These are phyloP conservation scores for Flaveria linearis DNA, from an alignment of 129 eudicot genomes.

Conservation along the genomic window DNA sequence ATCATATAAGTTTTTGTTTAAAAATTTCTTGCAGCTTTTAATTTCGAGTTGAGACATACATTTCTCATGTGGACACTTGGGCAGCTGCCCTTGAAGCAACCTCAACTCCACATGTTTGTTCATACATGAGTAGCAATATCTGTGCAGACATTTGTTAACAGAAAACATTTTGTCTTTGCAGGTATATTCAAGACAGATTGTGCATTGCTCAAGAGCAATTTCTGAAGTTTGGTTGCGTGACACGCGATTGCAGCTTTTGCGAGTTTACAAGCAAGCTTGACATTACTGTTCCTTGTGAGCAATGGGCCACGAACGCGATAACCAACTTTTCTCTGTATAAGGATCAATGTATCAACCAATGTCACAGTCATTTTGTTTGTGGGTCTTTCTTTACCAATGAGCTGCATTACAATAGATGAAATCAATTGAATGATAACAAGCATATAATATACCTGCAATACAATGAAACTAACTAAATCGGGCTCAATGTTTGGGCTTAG, in stretches of 20 bases:
- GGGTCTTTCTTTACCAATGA: slow-evolving; percentile 44
- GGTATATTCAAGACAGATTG: slow-evolving; percentile 50
- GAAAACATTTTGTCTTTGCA: slow-evolving; percentile 37
- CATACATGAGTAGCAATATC: slow-evolving; percentile 63
- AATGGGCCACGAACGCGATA: background rate
- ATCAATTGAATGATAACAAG: background rate
- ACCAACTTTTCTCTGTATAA: slow-evolving; percentile 35
- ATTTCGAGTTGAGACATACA: slow-evolving; percentile 45
- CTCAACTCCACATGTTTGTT: slow-evolving; percentile 47
- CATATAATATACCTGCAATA: background rate
- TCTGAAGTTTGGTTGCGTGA: slow-evolving; percentile 29
- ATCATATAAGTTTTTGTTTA: slow-evolving; percentile 43
- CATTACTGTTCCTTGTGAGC: slow-evolving; percentile 23
- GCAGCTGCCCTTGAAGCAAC: slow-evolving; percentile 52
- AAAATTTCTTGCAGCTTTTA: slow-evolving; percentile 47
- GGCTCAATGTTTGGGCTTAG: background rate
- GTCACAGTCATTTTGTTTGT: slow-evolving; percentile 24
- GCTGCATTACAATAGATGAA: slow-evolving; percentile 42
- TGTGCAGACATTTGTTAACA: slow-evolving; percentile 49
- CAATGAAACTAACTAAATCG: background rate
- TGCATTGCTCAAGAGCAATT: slow-evolving; percentile 34
- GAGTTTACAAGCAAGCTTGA: slow-evolving; percentile 55
- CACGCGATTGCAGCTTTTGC: slow-evolving; percentile 52
- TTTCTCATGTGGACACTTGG: slow-evolving; percentile 56
- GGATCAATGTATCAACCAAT: slow-evolving; percentile 44